Base-by-base conservation (phyloP, 1,284 basidiomycete species). In the Rhodotorula sp. region DNA sequence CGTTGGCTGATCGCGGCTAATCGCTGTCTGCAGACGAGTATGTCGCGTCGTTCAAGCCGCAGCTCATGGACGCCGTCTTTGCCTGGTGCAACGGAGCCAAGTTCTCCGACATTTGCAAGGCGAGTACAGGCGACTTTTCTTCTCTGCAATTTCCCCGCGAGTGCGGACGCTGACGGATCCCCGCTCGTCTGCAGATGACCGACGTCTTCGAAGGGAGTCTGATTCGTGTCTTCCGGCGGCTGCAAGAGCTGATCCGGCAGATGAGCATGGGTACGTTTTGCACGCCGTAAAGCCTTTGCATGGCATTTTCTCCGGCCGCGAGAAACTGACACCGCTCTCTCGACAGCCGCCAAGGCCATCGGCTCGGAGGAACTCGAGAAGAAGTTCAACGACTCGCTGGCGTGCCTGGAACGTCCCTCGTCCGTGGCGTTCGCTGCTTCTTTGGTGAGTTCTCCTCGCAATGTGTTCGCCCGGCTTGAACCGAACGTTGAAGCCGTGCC, bases 11-110 rank as follows among this genome's bases (percentile, higher is more conserved):
- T 28, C 28, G 28, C 28, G 28, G 34, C 34, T 34, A 34, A 34
- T 34, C 34, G 34, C 34, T 34, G 34, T 34, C 34, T 34, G 34
- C 34, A 74, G 75, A 97, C 69, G 93, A 97, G 74, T 99, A 99
- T 80, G 93, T 99, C 2, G 85, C 88, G 69, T 90, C 89, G 23
- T 99, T 99, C 88, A 97, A 97, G 81, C 93, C 97, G 43, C 95
- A 98, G 80, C 87, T 99, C 69, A 98, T 98, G 93, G 95, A 98
- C 77, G 90, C 91, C 7, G 95, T 99, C 28, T 85, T 95, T 69
- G 90, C 94, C 77, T 99, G 97, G 97, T 99, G 95, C 83, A 88
- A 92, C 48, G 97, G 97, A 2, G 91, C 93, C n/a, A 92, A 92
- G 48, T 99, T 99, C 82, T 85, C 91, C 1, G 95, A 99, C 54